Evolutionary conservation across 176 grass and related monocot genomes (phyloP).

Genomic region (Carex parvula): DNA sequence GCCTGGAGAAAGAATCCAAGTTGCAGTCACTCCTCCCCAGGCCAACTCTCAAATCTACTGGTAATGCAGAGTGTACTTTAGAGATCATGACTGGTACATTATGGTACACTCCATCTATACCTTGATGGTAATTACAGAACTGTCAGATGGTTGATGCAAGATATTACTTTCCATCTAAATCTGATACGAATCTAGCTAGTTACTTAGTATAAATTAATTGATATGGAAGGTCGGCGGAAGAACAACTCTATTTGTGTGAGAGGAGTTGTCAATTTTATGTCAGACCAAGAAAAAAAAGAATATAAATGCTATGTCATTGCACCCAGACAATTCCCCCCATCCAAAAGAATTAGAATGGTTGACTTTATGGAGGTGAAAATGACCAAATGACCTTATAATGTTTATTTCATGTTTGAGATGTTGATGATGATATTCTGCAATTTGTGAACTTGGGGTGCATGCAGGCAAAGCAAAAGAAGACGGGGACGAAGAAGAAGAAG

Average conservation of each 20-base stretch:
- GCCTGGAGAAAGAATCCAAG: slow-evolving; percentile 41
- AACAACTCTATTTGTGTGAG: not conserved
- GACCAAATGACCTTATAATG: not conserved
- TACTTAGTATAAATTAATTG: not conserved
- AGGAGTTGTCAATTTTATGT: not conserved
- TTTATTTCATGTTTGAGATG: not conserved
- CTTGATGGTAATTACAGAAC: not conserved
- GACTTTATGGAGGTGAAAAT: no score
- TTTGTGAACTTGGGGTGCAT: not conserved
- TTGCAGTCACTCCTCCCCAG: not conserved
- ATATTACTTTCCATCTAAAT: not conserved
- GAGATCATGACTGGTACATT: not conserved
- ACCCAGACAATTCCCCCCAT: not conserved
- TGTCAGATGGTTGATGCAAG: not conserved
- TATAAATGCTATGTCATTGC: not conserved
- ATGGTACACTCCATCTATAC: not conserved
- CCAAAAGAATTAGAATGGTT: not conserved
- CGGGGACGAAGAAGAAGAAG: slow-evolving; percentile 26
- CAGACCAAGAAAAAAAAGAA: not conserved
- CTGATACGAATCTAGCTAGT: not conserved
- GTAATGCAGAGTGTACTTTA: not conserved
- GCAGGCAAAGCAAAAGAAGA: slow-evolving; percentile 20
- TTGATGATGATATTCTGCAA: not conserved
- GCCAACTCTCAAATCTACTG: not conserved
- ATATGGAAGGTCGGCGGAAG: not conserved